Percentiles rank a stretch among this genome's conserved stretches.
These are phyloP conservation scores for Linderniella brevidens DNA, from an alignment of 257 asterid species.

Conservation along the genomic window DNA sequence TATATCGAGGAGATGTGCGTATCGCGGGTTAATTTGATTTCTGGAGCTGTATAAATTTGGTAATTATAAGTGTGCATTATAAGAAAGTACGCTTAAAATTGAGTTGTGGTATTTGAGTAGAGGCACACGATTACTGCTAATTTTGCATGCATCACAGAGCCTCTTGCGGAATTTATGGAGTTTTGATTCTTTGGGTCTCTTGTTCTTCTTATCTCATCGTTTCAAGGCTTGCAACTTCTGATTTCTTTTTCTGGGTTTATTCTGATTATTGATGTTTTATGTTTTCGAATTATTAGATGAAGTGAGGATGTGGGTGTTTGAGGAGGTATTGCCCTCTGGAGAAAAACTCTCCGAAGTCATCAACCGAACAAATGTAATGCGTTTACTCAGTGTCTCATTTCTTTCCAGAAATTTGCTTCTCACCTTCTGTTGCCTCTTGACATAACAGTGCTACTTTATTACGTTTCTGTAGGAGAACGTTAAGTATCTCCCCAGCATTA, in stretches of 20 bases:
- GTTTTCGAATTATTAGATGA: conserved; percentile 34
- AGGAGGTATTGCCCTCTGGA: conserved; percentile 49
- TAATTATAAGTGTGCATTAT: too few species aligned
- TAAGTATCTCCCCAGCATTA: conserved; percentile 67
- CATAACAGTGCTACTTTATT: not conserved
- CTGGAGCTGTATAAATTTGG: too few species aligned
- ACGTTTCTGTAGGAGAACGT: conserved; percentile 47
- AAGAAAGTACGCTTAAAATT: too few species aligned
- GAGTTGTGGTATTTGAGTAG: too few species aligned
- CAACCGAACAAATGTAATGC: conserved; percentile 42
- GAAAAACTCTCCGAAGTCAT: conserved; percentile 59
- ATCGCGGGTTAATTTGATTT: not conserved
- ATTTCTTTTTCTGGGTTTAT: not conserved
- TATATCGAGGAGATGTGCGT: not conserved
- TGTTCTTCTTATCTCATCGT: too few species aligned
- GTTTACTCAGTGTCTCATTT: not conserved
- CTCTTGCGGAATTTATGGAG: too few species aligned
- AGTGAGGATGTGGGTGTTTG: conserved; percentile 83
- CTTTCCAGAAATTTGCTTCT: too few species aligned
- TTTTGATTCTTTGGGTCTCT: too few species aligned
- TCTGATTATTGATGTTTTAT: not conserved
- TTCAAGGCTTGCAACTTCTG: too few species aligned
- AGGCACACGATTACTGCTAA: too few species aligned
- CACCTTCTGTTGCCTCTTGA: not conserved
- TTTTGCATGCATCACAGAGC: too few species aligned